Conservation (phyloP, 164 flowering plant species). For the Berberis thunbergii region DNA sequence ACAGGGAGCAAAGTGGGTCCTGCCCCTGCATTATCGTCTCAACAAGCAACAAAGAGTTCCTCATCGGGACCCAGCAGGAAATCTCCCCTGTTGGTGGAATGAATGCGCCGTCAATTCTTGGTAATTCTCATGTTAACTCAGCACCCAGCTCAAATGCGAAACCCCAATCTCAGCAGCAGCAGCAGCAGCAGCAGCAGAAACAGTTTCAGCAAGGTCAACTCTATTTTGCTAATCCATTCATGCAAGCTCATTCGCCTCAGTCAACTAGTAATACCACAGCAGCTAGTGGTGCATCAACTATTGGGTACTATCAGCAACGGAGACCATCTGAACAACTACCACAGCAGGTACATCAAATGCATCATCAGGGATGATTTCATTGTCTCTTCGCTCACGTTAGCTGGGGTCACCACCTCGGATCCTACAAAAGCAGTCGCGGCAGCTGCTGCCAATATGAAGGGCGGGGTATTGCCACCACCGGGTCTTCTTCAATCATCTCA, state of each 20-base stretch:
- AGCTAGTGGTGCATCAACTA: slow-evolving; percentile 18
- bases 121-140: slow-evolving; percentile 40
- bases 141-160: slow-evolving; percentile 22
- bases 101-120: slow-evolving; percentile 51
- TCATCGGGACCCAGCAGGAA: slow-evolving; percentile 42
- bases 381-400: slow-evolving; percentile 29
- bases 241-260: slow-evolving; percentile 42
- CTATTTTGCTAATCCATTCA: slow-evolving; percentile 38
- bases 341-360: slow-evolving; percentile 36
- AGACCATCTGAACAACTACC: slow-evolving; percentile 19
- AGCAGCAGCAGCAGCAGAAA: not conserved
- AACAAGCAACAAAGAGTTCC: slow-evolving; percentile 30
- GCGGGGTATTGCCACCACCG: slow-evolving; percentile 22
- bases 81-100: slow-evolving; percentile 62
- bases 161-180: slow-evolving; percentile 9
- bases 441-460: slow-evolving; percentile 46
- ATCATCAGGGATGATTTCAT: slow-evolving; percentile 30
- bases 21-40: slow-evolving; percentile 36
- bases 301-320: slow-evolving; percentile 45
- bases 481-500: slow-evolving; percentile 40
- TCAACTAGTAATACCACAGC: slow-evolving; percentile 12
- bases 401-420: slow-evolving; percentile 37
- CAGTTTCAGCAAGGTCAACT: slow-evolving; percentile 48
- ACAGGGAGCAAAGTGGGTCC: slow-evolving; percentile 40
- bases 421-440: slow-evolving; percentile 42